Percentiles rank a stretch among this genome's conserved stretches.
Evolutionary conservation across 805 yeast species (phyloP).

Genomic region (Metschnikowia amazonensis): DNA sequence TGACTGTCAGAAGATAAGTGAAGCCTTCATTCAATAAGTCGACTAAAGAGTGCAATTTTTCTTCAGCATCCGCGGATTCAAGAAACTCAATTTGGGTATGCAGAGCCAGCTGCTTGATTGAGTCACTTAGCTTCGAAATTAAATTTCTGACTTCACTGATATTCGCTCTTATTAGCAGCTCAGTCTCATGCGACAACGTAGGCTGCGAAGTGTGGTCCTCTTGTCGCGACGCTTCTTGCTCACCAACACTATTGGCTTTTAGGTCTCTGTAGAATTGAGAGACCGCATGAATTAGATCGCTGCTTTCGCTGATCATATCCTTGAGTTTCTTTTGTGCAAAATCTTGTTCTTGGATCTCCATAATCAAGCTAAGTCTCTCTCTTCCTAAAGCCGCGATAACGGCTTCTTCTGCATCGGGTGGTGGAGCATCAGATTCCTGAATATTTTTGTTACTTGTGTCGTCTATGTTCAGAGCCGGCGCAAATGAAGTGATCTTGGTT

Average conservation of each 20-base stretch:
- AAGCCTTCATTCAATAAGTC: slow-evolving; percentile 3
- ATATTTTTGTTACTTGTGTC: background rate
- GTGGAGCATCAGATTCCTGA: background rate
- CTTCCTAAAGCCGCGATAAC: slow-evolving; percentile 26
- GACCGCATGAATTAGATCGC: slow-evolving; percentile 31
- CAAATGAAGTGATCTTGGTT: slow-evolving; percentile 6
- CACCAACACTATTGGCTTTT: background rate
- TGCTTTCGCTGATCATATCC: slow-evolving; percentile 32
- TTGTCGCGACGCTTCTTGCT: background rate
- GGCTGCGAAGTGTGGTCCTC: background rate
- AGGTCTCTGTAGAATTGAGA: slow-evolving; percentile 26
- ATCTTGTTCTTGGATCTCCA: slow-evolving; percentile 41
- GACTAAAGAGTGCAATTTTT: background rate
- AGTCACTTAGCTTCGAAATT: background rate
- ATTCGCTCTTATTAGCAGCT: background rate
- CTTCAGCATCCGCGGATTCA: background rate
- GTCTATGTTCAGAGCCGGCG: slow-evolving; percentile 10
- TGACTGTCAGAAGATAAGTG: background rate
- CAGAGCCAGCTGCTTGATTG: slow-evolving; percentile 4
- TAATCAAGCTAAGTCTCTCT: slow-evolving; percentile 28
- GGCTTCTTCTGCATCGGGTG: slow-evolving; percentile 11
- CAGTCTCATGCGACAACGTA: background rate
- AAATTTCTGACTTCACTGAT: background rate
- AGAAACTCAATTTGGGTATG: slow-evolving; percentile 1
- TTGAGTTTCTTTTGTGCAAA: slow-evolving; percentile 27